These are phyloP conservation scores for Lophiotrema nucula DNA, from an alignment of 495 filamentous ascomycete species.

Conservation along the genomic window DNA sequence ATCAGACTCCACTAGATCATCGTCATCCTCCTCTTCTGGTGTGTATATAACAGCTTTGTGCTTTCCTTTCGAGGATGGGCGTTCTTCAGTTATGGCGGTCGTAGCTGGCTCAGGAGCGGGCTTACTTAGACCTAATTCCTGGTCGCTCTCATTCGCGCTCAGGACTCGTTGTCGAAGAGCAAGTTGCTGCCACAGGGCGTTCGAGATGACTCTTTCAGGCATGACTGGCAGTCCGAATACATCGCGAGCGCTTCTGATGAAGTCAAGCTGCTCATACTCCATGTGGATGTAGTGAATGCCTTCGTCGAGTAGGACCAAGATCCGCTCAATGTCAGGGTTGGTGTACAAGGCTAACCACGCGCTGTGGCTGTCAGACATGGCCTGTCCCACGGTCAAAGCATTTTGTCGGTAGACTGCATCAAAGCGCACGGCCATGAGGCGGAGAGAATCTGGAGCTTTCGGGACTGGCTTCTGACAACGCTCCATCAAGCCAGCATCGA, in stretches of 20 bases:
- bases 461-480: slow-evolving; percentile 36
- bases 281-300: slow-evolving; percentile 64
- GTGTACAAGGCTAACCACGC: slow-evolving; percentile 50
- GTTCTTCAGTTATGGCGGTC: slow-evolving; percentile 9
- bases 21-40: slow-evolving; percentile 29
- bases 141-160: slow-evolving; percentile 51
- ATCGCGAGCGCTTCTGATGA: slow-evolving; percentile 52
- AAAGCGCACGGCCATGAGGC: slow-evolving; percentile 49
- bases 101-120: slow-evolving; percentile 34
- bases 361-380: slow-evolving; percentile 45
- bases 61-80: slow-evolving; percentile 46
- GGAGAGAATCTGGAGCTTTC: slow-evolving; percentile 43
- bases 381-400: slow-evolving; percentile 32
- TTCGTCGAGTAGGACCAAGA: slow-evolving; percentile 56
- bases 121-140: slow-evolving; percentile 49
- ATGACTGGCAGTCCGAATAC: slow-evolving; percentile 55
- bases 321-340: slow-evolving; percentile 53
- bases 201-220: slow-evolving; percentile 52
- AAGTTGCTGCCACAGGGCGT: slow-evolving; percentile 57
- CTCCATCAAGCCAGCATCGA: slow-evolving; percentile 47
- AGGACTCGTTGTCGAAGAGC: slow-evolving; percentile 56
- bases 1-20: slow-evolving; percentile 44
- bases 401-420: slow-evolving; percentile 49
- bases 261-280: slow-evolving; percentile 58
- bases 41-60: slow-evolving; percentile 18